Evolutionary conservation across 1,284 basidiomycete genomes (phyloP).

Genomic region (Anthracocystis walkeri): DNA sequence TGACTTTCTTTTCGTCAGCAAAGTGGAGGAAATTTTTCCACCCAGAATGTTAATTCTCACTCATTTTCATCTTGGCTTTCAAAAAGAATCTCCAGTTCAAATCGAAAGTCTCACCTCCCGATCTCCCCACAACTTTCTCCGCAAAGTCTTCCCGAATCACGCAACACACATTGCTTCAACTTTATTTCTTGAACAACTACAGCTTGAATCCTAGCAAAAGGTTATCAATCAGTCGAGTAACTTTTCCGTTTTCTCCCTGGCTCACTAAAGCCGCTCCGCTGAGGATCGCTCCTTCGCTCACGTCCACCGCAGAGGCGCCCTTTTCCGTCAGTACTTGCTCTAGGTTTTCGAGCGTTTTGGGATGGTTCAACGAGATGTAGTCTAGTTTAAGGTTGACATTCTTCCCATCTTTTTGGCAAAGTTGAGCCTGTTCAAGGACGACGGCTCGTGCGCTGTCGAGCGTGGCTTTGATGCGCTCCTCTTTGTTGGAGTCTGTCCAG

Average conservation of each 20-base stretch:
- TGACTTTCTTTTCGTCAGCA: too few relatives aligned
- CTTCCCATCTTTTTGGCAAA: slow-evolving; percentile 15
- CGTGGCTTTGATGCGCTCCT: slow-evolving; percentile 44
- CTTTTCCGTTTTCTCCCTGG: slow-evolving; percentile 72
- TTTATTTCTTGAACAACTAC: not conserved
- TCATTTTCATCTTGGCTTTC: too few relatives aligned
- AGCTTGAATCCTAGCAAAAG: slow-evolving; percentile 77
- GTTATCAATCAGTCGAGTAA: slow-evolving; percentile 93
- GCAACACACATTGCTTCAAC: too few relatives aligned
- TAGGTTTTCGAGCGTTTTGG: slow-evolving; percentile 75
- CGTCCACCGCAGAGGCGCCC: slow-evolving; percentile 59
- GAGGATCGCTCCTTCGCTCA: slow-evolving; percentile 76
- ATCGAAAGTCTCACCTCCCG: too few relatives aligned
- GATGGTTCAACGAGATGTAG: slow-evolving; percentile 90
- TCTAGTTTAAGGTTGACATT: slow-evolving; percentile 76
- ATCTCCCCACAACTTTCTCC: too few relatives aligned
- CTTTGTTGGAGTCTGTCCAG: slow-evolving; percentile 15
- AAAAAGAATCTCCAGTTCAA: too few relatives aligned
- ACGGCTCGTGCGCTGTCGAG: slow-evolving; percentile 46
- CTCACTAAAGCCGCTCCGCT: slow-evolving; percentile 87
- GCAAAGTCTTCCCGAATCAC: too few relatives aligned
- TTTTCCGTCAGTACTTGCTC: slow-evolving; percentile 70
- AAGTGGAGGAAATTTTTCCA: too few relatives aligned
- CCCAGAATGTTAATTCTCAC: too few relatives aligned
- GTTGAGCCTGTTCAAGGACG: slow-evolving; percentile 29